phyloP scores from a whole-genome alignment of 306 rosid genomes.

The Albizia julibrissin region DNA sequence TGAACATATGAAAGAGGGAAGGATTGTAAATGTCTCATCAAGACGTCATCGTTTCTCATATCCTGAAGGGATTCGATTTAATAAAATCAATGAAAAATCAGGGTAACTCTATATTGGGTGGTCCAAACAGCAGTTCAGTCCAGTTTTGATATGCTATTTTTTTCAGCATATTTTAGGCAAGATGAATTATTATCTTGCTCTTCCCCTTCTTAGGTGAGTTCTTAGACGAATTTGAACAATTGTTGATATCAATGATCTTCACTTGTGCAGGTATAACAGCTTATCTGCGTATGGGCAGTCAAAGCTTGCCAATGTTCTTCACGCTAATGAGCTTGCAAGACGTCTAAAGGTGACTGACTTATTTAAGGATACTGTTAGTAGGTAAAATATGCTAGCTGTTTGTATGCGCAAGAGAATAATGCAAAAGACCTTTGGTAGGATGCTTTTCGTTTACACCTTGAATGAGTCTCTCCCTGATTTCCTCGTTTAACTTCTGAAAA shows the following conservation, averaged over 20 bases:
- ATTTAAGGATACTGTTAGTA: not conserved
- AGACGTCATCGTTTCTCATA: conserved; percentile 61
- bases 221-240: not conserved
- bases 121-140: not conserved
- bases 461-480: not conserved
- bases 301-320: conserved; percentile 73
- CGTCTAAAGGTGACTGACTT: conserved; percentile 49
- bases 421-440: not conserved
- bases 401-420: not conserved
- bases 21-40: conserved; percentile 70
- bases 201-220: not conserved
- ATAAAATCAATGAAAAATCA: conserved; percentile 56
- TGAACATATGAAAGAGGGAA: conserved; percentile 63
- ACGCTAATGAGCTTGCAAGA: conserved; percentile 72
- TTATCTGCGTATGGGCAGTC: conserved; percentile 71
- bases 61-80: conserved; percentile 69
- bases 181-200: not conserved
- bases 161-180: not conserved
- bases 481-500: not conserved
- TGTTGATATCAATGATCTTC: conserved; percentile 18
- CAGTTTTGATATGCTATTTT: not conserved
- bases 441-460: not conserved
- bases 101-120: conserved; percentile 43
- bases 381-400: conserved; percentile 7
- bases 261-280: conserved; percentile 56